Evolutionary conservation across 1,139 yeast species (phyloP).

Genomic region (Protomyces inundatus): DNA sequence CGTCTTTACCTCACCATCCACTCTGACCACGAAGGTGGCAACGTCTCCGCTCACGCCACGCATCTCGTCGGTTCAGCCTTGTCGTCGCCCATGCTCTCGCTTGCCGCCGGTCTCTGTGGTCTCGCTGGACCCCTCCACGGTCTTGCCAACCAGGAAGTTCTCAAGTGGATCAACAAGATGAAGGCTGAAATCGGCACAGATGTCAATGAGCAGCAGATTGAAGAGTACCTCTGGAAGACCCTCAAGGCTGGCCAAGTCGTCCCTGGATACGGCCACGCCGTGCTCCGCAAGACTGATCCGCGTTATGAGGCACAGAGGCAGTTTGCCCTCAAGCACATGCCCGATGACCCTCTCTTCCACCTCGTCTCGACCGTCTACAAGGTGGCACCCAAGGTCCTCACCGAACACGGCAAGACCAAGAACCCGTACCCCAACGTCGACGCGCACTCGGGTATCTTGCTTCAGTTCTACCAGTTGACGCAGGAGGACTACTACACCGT

Average conservation of each 20-base stretch:
- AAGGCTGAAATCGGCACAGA: slow-evolving; percentile 68
- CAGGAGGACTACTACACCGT: slow-evolving; percentile 97
- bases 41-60: slow-evolving; percentile 95
- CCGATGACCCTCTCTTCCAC: slow-evolving; percentile 53
- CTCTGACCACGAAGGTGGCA: slow-evolving; percentile 98
- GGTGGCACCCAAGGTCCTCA: slow-evolving; percentile 91
- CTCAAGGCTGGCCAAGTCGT: slow-evolving; percentile 89
- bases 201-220: slow-evolving; percentile 66
- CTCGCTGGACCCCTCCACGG: slow-evolving; percentile 98
- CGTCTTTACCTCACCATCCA: slow-evolving; percentile 91
- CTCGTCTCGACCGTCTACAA: slow-evolving; percentile 85
- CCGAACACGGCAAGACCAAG: slow-evolving; percentile 96
- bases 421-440: slow-evolving; percentile 99
- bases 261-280: slow-evolving; percentile 98
- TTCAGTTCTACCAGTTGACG: slow-evolving; percentile 94
- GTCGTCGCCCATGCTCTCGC: slow-evolving; percentile 85
- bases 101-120: slow-evolving; percentile 94
- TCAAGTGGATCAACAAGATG: slow-evolving; percentile 85
- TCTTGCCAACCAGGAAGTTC: slow-evolving; percentile 96
- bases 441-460: slow-evolving; percentile 92
- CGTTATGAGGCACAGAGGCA: slow-evolving; percentile 96
- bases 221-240: slow-evolving; percentile 85
- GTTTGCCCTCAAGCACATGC: slow-evolving; percentile 78
- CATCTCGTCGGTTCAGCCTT: slow-evolving; percentile 95
- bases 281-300: slow-evolving; percentile 93